These are phyloP conservation scores for Leccinellum albellum DNA, from an alignment of 768 basidiomycete genomes.

Conservation along the genomic window DNA sequence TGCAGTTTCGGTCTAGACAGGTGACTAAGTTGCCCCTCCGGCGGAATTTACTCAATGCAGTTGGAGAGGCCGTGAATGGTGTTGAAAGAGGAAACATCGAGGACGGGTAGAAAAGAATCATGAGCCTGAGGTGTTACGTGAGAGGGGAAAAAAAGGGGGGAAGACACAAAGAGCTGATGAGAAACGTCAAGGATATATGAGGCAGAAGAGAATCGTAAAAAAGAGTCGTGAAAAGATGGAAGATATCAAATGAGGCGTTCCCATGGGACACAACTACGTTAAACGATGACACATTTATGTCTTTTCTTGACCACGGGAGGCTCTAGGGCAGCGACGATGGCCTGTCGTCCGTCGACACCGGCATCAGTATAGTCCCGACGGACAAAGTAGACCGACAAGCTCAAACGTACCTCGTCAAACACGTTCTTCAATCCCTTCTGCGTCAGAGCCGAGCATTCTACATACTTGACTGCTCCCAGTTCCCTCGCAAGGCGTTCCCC, in stretches of 20 bases:
- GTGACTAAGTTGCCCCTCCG: slow-evolving; percentile 20
- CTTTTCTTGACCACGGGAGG: slow-evolving; percentile 88
- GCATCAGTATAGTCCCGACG: slow-evolving; percentile 5
- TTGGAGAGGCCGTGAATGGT: slow-evolving; percentile 16
- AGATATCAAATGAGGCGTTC: slow-evolving; percentile 30
- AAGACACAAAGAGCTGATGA: slow-evolving; percentile 19
- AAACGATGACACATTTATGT: slow-evolving; percentile 82
- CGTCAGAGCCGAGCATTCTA: slow-evolving; percentile 98
- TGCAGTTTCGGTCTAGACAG: slow-evolving; percentile 24
- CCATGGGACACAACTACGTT: slow-evolving; percentile 34
- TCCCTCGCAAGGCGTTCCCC: slow-evolving; percentile 96
- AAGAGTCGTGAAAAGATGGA: slow-evolving; percentile 34
- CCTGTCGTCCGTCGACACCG: slow-evolving; percentile 37
- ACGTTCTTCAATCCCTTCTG: slow-evolving; percentile 99
- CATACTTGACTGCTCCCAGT: slow-evolving; percentile 97
- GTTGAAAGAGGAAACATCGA: slow-evolving; percentile 16
- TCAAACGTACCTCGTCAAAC: slow-evolving; percentile 87
- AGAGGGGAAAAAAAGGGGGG: slow-evolving; percentile 2
- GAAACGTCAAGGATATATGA: slow-evolving; percentile 36
- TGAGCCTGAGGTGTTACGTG: slow-evolving; percentile 23
- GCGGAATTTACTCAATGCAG: slow-evolving; percentile 27
- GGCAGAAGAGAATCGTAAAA: slow-evolving; percentile 28
- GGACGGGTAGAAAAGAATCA: slow-evolving; percentile 24
- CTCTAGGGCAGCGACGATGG: slow-evolving; percentile 97
- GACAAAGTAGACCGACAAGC: neutral